These are phyloP conservation scores for Trebouxia sp. DNA, from an alignment of 139 green algal species.

Conservation along the genomic window DNA sequence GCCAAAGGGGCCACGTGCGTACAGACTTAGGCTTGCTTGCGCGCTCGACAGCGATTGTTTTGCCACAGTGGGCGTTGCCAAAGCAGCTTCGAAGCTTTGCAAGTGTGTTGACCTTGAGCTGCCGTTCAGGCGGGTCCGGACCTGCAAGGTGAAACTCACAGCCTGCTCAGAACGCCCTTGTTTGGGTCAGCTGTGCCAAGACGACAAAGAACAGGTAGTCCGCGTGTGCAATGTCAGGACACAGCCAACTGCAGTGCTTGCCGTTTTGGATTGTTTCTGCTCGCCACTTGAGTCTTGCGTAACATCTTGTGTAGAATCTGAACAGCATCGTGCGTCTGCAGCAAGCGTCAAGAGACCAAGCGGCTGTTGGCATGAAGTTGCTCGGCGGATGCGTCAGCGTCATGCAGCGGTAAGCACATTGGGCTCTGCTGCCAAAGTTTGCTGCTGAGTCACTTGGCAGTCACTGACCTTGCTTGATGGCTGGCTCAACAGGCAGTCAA, in stretches of 20 bases:
- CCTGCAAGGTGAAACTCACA: neutral
- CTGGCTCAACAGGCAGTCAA: neutral
- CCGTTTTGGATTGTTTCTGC: neutral
- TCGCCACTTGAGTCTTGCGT: neutral
- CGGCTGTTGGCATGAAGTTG: neutral
- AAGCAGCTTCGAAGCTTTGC: neutral
- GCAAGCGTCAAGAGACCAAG: conserved; percentile 12
- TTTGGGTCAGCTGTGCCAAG: conserved; percentile 22
- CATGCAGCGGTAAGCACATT: neutral
- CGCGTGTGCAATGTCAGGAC: no score
- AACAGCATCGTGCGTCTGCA: neutral
- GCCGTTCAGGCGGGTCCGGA: neutral
- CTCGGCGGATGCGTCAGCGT: neutral
- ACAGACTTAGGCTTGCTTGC: neutral
- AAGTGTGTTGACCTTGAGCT: neutral
- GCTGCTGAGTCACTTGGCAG: neutral
- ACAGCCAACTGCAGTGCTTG: no score
- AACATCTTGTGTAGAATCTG: neutral
- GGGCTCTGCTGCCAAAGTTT: no score
- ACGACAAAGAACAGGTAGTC: conserved; percentile 10
- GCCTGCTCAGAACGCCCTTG: conserved; percentile 7
- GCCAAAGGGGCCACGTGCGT: conserved; percentile 9
- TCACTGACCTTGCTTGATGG: neutral
- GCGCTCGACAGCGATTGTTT: neutral
- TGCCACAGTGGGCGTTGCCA: no score